Base-by-base conservation (phyloP, 352 stramenopile genomes). In the Thalassiosira delicatula region DNA sequence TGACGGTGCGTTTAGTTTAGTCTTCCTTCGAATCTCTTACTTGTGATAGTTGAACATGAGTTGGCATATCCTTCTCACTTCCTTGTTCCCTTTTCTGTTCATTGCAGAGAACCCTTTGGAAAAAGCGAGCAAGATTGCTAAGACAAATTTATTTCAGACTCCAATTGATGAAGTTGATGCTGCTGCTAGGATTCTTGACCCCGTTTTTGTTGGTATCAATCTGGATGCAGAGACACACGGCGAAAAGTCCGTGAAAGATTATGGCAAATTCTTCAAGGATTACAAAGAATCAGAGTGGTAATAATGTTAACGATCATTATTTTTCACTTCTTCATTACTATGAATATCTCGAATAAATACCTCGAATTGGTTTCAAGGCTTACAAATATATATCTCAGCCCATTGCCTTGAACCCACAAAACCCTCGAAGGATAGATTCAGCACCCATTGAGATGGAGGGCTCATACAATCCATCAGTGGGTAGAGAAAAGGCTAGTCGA, bases 161-260 rank as follows among this genome's bases (percentile, higher is more conserved):
- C 97, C 97, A 5, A 98, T 99, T 78, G 97, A 99, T 89, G 97
- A 99, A 89, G 94, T 98, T 53, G 97, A 99, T 88, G 97, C 96
- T 0, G 96, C 97, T 4, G 95, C 96, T 14, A 94, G 96, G 32
- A 96, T 98, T 27, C 81, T 98, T 27, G 96, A 98, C 88, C 96
- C 97, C 0, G 95, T 98, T 30, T 98, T 99, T 85, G 88, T 93
- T 23, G 96, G 76, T 29, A 40, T 93, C 12, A 90, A 90, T 51
- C n/a, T 67, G 30, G 86, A 88, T 35, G 46, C 21, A 25, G 42
- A n/a, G 25, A 75, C 51, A 25, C 68, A 75, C 7, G 46, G 57
- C 44, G 59, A 51, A 32, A 70, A 76, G 42, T 19, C 17, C 23
- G 49, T 54, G 14, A 88, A 87, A 46, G 73, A 76, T 29, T 92